Conservation (phyloP, 331 rosid genomes). For the Saraca asoca region DNA sequence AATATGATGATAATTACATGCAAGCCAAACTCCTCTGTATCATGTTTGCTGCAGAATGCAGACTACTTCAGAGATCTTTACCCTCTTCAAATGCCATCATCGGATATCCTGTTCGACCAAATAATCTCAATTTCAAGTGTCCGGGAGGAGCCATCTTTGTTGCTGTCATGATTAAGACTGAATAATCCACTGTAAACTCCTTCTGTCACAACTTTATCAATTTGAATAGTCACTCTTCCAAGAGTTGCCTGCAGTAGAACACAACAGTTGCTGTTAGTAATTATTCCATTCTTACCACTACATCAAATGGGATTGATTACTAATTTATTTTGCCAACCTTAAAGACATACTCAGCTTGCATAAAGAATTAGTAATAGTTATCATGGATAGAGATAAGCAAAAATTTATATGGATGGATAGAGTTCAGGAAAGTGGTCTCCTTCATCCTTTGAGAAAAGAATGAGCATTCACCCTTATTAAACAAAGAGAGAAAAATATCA, state of each 20-base stretch:
- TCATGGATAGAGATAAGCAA: conserved; percentile 20
- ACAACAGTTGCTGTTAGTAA: conserved; percentile 36
- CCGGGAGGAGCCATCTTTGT: conserved; percentile 92
- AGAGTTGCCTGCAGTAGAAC: conserved; percentile 67
- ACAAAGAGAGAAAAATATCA: conserved; percentile 12
- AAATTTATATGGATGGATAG: conserved; percentile 7
- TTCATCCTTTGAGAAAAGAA: conserved; percentile 31
- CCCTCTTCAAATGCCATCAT: conserved; percentile 58
- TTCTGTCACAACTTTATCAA: conserved; percentile 89
- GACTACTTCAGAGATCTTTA: conserved; percentile 4
- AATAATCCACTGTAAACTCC: conserved; percentile 93
- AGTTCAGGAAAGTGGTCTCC: conserved; percentile 1
- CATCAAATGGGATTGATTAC: neutral
- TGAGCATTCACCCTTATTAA: conserved; percentile 1
- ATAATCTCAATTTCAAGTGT: conserved; percentile 89
- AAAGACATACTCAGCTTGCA: neutral
- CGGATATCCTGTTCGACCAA: conserved; percentile 82
- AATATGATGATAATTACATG: conserved; percentile 51
- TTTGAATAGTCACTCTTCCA: conserved; percentile 95
- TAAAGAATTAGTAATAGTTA: neutral
- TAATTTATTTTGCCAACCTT: conserved; percentile 1
- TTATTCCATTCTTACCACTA: neutral
- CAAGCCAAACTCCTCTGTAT: conserved; percentile 37
- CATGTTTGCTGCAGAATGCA: conserved; percentile 21
- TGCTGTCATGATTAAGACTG: conserved; percentile 86